These are phyloP conservation scores for Gleditsia sinensis DNA, from an alignment of 306 rosid species.

Conservation along the genomic window DNA sequence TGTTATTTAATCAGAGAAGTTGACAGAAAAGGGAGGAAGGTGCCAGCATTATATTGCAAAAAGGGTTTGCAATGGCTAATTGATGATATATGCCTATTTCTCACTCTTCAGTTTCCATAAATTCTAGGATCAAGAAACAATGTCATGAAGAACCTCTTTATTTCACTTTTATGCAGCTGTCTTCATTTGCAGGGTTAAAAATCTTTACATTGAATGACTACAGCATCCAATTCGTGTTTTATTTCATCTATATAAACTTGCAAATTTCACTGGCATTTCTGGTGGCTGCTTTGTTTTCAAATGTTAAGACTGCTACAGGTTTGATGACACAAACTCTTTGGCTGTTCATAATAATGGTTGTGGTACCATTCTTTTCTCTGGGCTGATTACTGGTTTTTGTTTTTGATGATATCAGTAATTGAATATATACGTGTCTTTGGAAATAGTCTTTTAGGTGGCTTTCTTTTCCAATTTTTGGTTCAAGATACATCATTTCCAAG, in stretches of 20 bases:
- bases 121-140: neutral
- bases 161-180: constrained; percentile 29
- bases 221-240: constrained; percentile 82
- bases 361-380: constrained; percentile 1
- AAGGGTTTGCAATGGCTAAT: constrained; percentile 7
- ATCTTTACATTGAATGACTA: constrained; percentile 82
- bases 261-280: constrained; percentile 83
- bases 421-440: constrained; percentile 82
- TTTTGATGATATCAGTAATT: constrained; percentile 54
- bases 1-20: no score
- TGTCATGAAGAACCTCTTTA: neutral
- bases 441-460: constrained; percentile 80
- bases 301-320: constrained; percentile 90
- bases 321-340: constrained; percentile 34
- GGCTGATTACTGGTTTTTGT: constrained; percentile 28
- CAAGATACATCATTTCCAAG: constrained; percentile 74
- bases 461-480: constrained; percentile 73
- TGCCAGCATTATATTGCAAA: constrained; percentile 19
- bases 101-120: neutral
- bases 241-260: constrained; percentile 80
- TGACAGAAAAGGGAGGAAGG: no score
- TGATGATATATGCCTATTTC: neutral
- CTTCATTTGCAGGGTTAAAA: constrained; percentile 67
- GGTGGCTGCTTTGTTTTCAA: constrained; percentile 66
- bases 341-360: neutral